Percentiles rank a stretch among this genome's conserved stretches.
phyloP scores from a whole-genome alignment of 805 yeast species.

The Tetrapisispora nanseiensis region DNA sequence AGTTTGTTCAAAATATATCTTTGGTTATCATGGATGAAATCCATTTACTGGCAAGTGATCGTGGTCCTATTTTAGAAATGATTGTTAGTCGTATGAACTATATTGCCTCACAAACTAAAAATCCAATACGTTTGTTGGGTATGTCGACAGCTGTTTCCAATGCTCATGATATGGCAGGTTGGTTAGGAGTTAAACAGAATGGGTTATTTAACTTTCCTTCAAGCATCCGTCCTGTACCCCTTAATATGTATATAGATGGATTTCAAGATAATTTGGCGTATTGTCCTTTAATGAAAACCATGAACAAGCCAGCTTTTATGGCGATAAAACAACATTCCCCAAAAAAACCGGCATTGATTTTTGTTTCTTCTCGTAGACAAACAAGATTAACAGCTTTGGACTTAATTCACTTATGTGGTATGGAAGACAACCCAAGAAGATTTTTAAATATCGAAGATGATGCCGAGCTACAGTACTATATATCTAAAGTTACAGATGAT shows the following conservation, averaged over 20 bases:
- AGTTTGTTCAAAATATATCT: slow-evolving; percentile 73
- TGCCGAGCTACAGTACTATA: slow-evolving; percentile 65
- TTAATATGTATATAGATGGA: slow-evolving; percentile 81
- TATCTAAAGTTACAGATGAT: slow-evolving; percentile 85
- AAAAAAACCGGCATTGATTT: slow-evolving; percentile 87
- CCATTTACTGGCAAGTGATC: slow-evolving; percentile 90
- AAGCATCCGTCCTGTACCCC: slow-evolving; percentile 87
- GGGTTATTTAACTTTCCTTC: slow-evolving; percentile 95
- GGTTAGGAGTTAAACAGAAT: slow-evolving; percentile 73
- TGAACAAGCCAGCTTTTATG: slow-evolving; percentile 73
- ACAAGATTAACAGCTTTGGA: slow-evolving; percentile 76
- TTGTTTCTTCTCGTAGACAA: slow-evolving; percentile 92
- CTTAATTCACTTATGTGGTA: slow-evolving; percentile 61
- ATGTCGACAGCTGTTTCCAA: slow-evolving; percentile 91
- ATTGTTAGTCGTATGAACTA: slow-evolving; percentile 77
- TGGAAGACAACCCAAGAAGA: slow-evolving; percentile 44
- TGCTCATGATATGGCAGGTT: slow-evolving; percentile 87
- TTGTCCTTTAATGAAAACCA: slow-evolving; percentile 61
- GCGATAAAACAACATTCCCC: slow-evolving; percentile 91
- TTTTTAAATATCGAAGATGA: slow-evolving; percentile 67
- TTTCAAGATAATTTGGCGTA: slow-evolving; percentile 73
- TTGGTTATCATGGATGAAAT: slow-evolving; percentile 91
- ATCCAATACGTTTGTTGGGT: slow-evolving; percentile 84
- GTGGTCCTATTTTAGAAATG: slow-evolving; percentile 96
- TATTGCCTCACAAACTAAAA: slow-evolving; percentile 55